Evolutionary conservation across 1,139 yeast genomes (phyloP).

Genomic region (Suhomyces ambrosiae): DNA sequence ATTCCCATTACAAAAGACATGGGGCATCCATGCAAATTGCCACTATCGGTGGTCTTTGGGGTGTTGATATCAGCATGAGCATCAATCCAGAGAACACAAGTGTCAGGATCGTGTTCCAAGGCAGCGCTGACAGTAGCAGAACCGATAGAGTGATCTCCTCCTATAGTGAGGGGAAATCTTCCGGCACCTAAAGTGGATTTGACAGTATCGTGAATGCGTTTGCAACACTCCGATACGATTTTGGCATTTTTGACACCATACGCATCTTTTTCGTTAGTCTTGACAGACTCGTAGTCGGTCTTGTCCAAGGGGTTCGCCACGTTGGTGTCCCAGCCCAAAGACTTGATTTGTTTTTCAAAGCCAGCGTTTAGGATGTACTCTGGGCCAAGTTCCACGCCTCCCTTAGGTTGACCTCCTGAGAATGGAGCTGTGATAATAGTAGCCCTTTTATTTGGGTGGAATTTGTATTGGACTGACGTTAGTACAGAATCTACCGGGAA

Average conservation of each 20-base stretch:
- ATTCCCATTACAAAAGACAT: conserved; percentile 87
- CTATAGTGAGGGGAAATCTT: conserved; percentile 78
- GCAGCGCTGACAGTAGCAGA: conserved; percentile 92
- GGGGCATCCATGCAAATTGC: conserved; percentile 97
- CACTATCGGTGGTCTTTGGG: conserved; percentile 81
- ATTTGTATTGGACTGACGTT: conserved; percentile 41
- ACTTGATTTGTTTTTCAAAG: conserved; percentile 58
- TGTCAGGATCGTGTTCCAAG: conserved; percentile 76
- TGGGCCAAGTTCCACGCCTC: conserved; percentile 96
- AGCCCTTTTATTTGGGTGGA: conserved; percentile 54
- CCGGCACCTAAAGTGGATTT: conserved; percentile 48
- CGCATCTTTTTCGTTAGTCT: conserved; percentile 47
- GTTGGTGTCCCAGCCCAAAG: conserved; percentile 71
- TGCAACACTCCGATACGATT: conserved; percentile 74
- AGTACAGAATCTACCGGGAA: too few relatives aligned
- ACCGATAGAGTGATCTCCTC: conserved; percentile 97
- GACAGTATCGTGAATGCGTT: conserved; percentile 65
- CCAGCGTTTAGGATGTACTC: conserved; percentile 74
- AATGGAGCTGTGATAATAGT: conserved; percentile 83
- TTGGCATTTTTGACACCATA: conserved; percentile 72
- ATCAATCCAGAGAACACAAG: conserved; percentile 93
- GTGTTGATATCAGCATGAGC: conserved; percentile 98
- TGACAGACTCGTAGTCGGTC: conserved; percentile 44
- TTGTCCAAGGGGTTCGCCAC: conserved; percentile 60
- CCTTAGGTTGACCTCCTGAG: conserved; percentile 94